Conservation (phyloP, 2,329 filamentous ascomycete species). For the Fonsecaea pugnacius region DNA sequence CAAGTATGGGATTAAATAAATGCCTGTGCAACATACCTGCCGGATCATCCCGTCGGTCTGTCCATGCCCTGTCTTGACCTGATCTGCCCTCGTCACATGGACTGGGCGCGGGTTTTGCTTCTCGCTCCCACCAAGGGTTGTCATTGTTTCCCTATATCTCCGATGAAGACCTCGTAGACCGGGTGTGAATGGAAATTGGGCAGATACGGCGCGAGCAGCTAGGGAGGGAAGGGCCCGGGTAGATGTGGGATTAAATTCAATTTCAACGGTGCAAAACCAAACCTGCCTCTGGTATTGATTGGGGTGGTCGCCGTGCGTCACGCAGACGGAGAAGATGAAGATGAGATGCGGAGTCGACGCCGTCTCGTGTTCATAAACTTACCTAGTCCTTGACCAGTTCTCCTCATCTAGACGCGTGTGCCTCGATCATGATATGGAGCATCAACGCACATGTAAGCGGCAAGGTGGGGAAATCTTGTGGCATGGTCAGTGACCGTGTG, state of each 20-base stretch:
- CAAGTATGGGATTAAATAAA: not conserved
- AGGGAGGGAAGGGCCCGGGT: not conserved
- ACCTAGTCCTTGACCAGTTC: not conserved
- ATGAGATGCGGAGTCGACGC: constrained; percentile 1
- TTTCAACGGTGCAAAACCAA: not conserved
- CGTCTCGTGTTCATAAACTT: not conserved
- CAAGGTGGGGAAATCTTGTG: not conserved
- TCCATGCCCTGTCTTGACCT: constrained; percentile 51
- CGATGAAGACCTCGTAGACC: no score
- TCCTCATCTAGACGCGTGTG: not conserved
- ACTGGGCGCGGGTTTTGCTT: constrained; percentile 43
- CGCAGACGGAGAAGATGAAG: not conserved
- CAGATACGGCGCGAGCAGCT: not conserved
- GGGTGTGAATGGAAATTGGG: not conserved
- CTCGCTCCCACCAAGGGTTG: not conserved
- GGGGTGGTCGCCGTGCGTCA: not conserved
- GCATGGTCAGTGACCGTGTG: not conserved
- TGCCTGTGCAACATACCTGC: constrained; percentile 16
- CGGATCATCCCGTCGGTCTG: constrained; percentile 57
- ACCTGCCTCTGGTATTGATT: not conserved
- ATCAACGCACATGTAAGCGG: not conserved
- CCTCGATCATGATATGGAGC: not conserved
- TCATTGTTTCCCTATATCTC: not conserved
- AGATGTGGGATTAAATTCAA: no score
- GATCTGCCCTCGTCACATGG: constrained; percentile 57